Evolutionary conservation across 2,329 filamentous ascomycete genomes (phyloP).

Genomic region (Graphilbum fragrans): DNA sequence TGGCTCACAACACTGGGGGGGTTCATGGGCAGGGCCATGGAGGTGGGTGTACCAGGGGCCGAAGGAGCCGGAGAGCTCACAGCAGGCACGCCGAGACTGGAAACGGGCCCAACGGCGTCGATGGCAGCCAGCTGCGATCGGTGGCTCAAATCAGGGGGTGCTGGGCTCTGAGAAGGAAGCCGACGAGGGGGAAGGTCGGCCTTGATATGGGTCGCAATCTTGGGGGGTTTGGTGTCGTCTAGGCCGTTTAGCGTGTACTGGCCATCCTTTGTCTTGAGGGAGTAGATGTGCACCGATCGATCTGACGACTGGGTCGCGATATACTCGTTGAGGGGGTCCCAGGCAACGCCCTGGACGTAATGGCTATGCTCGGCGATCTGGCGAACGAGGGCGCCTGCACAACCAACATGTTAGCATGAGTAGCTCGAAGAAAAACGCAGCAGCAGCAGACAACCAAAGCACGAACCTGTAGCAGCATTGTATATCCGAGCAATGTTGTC

Average conservation of each 20-base stretch:
- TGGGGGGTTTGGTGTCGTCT: conserved; percentile 58
- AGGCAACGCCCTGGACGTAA: conserved; percentile 95
- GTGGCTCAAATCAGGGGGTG: conserved; percentile 67
- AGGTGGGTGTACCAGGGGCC: conserved; percentile 86
- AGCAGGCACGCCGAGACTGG: conserved; percentile 29
- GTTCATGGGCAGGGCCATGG: conserved; percentile 86
- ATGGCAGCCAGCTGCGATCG: conserved; percentile 51
- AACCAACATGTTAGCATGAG: neutral
- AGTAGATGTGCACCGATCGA: conserved; percentile 95
- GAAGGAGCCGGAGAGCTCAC: conserved; percentile 74
- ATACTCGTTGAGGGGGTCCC: conserved; percentile 97
- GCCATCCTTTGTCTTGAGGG: conserved; percentile 88
- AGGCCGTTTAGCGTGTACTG: conserved; percentile 65
- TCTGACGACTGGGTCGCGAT: conserved; percentile 97
- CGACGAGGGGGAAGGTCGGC: conserved; percentile 88
- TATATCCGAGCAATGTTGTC: conserved; percentile 97
- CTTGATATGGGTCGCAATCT: conserved; percentile 64
- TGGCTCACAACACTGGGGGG: conserved; percentile 81
- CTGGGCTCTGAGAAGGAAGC: conserved; percentile 85
- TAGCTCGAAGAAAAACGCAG: no score
- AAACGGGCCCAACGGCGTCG: conserved; percentile 30
- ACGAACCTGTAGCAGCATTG: conserved; percentile 54
- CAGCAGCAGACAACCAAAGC: neutral
- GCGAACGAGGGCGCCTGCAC: conserved; percentile 56
- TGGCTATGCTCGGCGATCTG: conserved; percentile 97